Percentiles rank a stretch among this genome's conserved stretches.
Evolutionary conservation across 2,329 filamentous ascomycete genomes (phyloP).

Genomic region (Monilinia aucupariae): DNA sequence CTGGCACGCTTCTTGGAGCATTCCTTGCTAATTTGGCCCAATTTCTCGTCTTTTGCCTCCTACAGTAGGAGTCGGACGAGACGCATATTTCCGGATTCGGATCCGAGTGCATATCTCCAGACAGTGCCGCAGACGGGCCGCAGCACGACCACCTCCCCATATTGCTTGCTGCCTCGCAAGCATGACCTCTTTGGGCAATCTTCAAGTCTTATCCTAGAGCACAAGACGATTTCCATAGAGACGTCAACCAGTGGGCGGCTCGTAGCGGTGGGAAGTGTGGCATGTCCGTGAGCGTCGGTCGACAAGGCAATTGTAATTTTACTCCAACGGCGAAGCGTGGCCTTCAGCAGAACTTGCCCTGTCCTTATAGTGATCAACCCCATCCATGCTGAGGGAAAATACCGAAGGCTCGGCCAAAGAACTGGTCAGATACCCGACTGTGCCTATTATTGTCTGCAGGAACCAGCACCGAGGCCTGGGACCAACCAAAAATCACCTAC

Average conservation of each 20-base stretch:
- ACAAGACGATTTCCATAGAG: background rate
- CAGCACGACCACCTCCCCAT: conserved; percentile 12
- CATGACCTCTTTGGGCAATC: conserved; percentile 4
- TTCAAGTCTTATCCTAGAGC: background rate
- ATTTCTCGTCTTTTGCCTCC: background rate
- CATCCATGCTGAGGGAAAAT: conserved; percentile 12
- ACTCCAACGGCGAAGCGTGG: conserved; percentile 13
- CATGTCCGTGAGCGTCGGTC: background rate
- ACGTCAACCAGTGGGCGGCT: background rate
- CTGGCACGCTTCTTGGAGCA: background rate
- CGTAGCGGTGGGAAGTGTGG: background rate
- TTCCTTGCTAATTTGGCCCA: background rate
- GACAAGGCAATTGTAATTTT: conserved; percentile 7
- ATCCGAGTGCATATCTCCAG: conserved; percentile 23
- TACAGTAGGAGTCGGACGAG: background rate
- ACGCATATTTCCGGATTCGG: conserved; percentile 16
- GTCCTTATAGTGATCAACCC: conserved; percentile 1
- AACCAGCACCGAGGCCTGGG: conserved; percentile 28
- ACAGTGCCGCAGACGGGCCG: conserved; percentile 25
- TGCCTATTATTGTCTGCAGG: conserved; percentile 31
- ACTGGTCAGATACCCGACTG: conserved; percentile 21
- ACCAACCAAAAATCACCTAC: conserved; percentile 9
- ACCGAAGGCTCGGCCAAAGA: background rate
- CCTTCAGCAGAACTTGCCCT: background rate
- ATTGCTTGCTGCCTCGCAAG: conserved; percentile 10